phyloP scores from a whole-genome alignment of 2,329 filamentous ascomycete genomes.

The Ophiostoma sp. region DNA sequence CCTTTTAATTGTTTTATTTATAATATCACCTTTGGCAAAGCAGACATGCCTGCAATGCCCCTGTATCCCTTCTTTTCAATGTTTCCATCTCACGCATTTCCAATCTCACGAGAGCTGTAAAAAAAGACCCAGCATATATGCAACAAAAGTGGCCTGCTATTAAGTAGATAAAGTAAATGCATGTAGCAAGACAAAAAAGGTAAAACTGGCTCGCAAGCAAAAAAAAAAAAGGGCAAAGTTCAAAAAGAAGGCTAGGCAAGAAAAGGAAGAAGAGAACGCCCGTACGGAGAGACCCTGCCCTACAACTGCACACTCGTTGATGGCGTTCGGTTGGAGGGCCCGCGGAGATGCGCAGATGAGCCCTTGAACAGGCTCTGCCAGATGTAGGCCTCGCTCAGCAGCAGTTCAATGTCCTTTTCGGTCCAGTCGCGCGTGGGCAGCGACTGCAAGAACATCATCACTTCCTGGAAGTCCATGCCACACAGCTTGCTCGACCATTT shows the following conservation, averaged over 20 bases:
- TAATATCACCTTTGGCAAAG: background rate
- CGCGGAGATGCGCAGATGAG: constrained; percentile 81
- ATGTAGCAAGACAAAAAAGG: background rate
- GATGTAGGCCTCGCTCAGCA: constrained; percentile 95
- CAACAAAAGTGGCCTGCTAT: constrained; percentile 1
- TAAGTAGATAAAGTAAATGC: background rate
- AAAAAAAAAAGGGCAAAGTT: background rate
- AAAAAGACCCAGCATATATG: background rate
- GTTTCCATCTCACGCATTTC: background rate
- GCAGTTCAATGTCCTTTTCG: constrained; percentile 94
- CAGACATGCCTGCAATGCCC: background rate
- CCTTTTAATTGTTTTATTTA: background rate
- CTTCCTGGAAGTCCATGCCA: constrained; percentile 97
- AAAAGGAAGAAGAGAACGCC: background rate
- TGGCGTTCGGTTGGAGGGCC: constrained; percentile 41
- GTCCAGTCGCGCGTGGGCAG: constrained; percentile 93
- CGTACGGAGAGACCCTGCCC: background rate
- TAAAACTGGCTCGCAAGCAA: background rate
- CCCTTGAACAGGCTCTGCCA: constrained; percentile 98
- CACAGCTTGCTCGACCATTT: constrained; percentile 96
- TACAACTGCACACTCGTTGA: constrained; percentile 45
- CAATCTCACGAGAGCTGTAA: background rate
- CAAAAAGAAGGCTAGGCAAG: background rate
- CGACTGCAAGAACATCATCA: constrained; percentile 99
- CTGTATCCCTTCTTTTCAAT: no score